Evolutionary conservation across 306 rosid species (phyloP).

Genomic region (Morella rubra): DNA sequence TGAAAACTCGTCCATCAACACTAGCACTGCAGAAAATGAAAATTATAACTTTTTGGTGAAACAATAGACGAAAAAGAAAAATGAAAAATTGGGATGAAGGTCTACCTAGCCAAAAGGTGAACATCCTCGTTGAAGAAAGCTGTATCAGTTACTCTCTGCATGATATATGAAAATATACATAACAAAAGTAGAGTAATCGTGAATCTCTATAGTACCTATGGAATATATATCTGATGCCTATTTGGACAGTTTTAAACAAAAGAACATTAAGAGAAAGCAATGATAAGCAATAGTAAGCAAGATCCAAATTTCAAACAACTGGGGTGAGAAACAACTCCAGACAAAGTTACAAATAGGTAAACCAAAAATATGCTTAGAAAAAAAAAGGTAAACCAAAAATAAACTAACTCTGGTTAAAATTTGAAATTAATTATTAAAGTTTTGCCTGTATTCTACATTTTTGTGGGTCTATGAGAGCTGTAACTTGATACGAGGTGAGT

Average conservation of each 20-base stretch:
- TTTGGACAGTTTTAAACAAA: background rate
- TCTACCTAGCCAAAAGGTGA: constrained; percentile 72
- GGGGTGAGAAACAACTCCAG: too few species aligned
- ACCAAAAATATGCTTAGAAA: background rate
- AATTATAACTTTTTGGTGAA: constrained; percentile 7
- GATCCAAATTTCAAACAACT: too few species aligned
- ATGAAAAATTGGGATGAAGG: constrained; percentile 13
- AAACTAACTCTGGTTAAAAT: background rate
- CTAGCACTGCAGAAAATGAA: constrained; percentile 51
- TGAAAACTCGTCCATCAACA: constrained; percentile 64
- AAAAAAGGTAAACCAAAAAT: background rate
- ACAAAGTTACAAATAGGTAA: too few species aligned
- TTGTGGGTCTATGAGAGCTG: background rate
- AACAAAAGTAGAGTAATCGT: background rate
- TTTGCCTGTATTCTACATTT: background rate
- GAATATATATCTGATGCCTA: constrained; percentile 20
- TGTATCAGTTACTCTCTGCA: constrained; percentile 74
- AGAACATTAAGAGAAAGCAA: background rate
- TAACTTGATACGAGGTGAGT: background rate
- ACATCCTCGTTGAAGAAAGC: constrained; percentile 78
- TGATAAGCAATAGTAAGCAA: too few species aligned
- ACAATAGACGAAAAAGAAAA: constrained; percentile 16
- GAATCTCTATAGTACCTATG: constrained; percentile 10
- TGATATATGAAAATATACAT: constrained; percentile 12
- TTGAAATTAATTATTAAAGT: background rate